Base-by-base conservation (phyloP, 768 basidiomycete species). In the Cystobasidium tubakii region DNA sequence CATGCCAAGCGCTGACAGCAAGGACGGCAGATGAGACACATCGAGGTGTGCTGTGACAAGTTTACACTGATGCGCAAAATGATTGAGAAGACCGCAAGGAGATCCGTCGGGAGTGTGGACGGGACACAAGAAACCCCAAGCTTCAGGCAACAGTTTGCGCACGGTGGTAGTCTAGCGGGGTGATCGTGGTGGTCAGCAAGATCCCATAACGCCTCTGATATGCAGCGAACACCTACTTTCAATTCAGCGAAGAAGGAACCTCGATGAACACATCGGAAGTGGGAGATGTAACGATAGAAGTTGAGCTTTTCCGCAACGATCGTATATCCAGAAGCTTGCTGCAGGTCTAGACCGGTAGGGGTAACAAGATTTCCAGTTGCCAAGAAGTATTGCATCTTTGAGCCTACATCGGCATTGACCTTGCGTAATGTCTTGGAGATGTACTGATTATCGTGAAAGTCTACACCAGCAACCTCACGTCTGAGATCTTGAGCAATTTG, bases 241-340 rank as follows among this genome's bases (percentile, higher is more conserved):
- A 98, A 87, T 81, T 98, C 93, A 7, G 94, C 91, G 80, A 99
- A 99, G 86, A 99, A 99, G 43, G 96, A 93, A 81, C 96, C 96
- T 82, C 96, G 91, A 83, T 99, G 96, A 34, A 99, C 92, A 81
- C 91, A 96, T 73, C 96, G 86, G 84, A 99, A 99, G 83, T 99
- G 96, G 79, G 90, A 90, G 81, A 99, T 92, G 82, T 97, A 99
- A 43, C 96, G 92, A 77, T 90, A 89, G 88, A 96, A 99, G 81
- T 99, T 99, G 74, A 99, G 85, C 82, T 98, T 98, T 83, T 99
- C 96, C 4, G 94, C 96, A 39, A 98, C 90, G 77, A 99, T 96
- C 0, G 96, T 98, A 82, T 95, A 98, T n/a, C 96, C 96, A 21
- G 93, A 89, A 0, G 94, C 89, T 82, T 99, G 96, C 81, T 98